Evolutionary conservation across 2,329 filamentous ascomycete species (phyloP).

Genomic region (Claviceps sp.): DNA sequence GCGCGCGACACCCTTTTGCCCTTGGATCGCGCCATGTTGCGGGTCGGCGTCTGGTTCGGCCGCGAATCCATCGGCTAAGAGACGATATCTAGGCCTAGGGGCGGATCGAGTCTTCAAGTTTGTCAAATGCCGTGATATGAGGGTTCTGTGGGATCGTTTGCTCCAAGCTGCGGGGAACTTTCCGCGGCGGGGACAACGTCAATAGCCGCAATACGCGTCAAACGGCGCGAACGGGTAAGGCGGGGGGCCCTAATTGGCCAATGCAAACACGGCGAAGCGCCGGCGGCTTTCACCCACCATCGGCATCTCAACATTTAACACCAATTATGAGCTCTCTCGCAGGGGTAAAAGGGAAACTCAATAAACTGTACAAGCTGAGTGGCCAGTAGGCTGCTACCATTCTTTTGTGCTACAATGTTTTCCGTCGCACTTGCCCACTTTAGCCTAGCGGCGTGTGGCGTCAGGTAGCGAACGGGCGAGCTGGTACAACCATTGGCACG

Average conservation of each 20-base stretch:
- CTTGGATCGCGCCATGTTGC: slow-evolving; percentile 8
- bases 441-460: neutral
- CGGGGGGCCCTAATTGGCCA: neutral
- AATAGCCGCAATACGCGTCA: slow-evolving; percentile 4
- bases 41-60: slow-evolving; percentile 9
- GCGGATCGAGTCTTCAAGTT: slow-evolving; percentile 5
- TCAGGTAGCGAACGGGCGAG: neutral
- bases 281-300: neutral
- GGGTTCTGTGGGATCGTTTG: neutral
- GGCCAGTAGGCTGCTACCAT: no score
- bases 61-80: slow-evolving; percentile 7
- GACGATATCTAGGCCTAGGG: neutral
- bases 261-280: neutral
- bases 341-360: no score
- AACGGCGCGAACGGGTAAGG: neutral
- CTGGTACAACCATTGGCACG: neutral
- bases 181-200: slow-evolving; percentile 2
- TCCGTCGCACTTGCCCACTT: neutral
- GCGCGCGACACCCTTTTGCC: slow-evolving; percentile 19
- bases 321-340: neutral
- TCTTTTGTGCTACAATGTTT: neutral
- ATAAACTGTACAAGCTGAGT: no score
- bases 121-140: slow-evolving; percentile 7
- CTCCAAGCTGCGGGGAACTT: neutral
- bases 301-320: neutral